phyloP scores from a whole-genome alignment of 2,329 filamentous ascomycete species.

The Acephala macrosclerotiorum region DNA sequence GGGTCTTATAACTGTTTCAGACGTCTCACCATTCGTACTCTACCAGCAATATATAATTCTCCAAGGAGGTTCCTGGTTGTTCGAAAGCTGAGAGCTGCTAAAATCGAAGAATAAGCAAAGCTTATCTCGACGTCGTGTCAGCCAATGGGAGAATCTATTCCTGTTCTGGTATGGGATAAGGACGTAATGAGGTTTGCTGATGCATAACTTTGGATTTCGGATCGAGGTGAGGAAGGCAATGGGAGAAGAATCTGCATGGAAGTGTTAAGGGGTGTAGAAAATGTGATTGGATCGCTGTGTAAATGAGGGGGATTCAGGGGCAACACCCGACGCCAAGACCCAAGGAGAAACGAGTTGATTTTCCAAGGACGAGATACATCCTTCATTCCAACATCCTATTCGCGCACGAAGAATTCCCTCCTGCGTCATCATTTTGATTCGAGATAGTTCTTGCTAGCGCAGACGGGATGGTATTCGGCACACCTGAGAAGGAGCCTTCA shows the following conservation, averaged over 20 bases:
- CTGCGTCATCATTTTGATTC: background rate
- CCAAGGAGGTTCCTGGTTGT: constrained; percentile 1
- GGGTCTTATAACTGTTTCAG: constrained; percentile 5
- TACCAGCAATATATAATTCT: background rate
- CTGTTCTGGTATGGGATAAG: constrained; percentile 9
- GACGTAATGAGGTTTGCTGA: constrained; percentile 4
- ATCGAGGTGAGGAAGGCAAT: background rate
- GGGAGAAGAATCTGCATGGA: background rate
- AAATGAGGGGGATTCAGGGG: constrained; percentile 2
- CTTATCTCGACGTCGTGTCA: constrained; percentile 5
- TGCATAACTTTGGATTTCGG: background rate
- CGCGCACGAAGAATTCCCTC: background rate
- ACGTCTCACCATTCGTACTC: background rate
- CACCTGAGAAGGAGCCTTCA: background rate
- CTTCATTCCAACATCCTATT: background rate
- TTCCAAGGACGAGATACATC: background rate
- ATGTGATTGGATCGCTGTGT: background rate
- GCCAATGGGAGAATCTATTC: constrained; percentile 7
- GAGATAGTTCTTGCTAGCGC: background rate
- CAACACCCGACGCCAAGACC: background rate
- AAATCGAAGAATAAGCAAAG: constrained; percentile 5
- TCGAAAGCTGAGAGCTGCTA: constrained; percentile 4
- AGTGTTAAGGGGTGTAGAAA: background rate
- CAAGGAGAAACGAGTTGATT: background rate
- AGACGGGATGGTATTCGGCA: background rate